Evolutionary conservation across 2,329 filamentous ascomycete genomes (phyloP), one percentile per base, ranked within the genome.

Genomic region (Talaromyces sp.): DNA sequence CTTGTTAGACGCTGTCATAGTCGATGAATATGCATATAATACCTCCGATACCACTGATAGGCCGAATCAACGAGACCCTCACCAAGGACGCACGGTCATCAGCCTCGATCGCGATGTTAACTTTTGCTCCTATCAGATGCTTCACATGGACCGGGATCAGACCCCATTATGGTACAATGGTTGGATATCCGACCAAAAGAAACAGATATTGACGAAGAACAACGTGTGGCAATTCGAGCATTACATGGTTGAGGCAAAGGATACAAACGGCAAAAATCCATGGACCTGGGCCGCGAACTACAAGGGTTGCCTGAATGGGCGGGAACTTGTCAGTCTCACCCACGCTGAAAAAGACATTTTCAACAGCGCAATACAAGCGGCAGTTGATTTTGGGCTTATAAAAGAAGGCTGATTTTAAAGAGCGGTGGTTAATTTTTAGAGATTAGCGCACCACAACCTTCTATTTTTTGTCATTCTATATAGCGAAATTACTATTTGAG

Each of bases 101-200:
- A 39, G 39, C 22, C 33, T 55, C 32, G 53, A 55, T 36, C 53
- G 53, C 17, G 30, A 55, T 39, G 10, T 55, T 4, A 11, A 15
- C 27, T 15, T 36, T 10, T 80, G 78, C 66, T 73, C 76, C 0
- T 77, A 78, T 1, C 79, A 81, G 63, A 73, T 81, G 4, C 70
- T 81, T 2, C 79, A 81, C 64, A 71, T 81, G 9, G 77, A 77
- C 58, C 54, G 68, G 8, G 70, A 74, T 13, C 76, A 74, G 27
- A 73, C 67, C 58, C 78, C 78, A 1, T 69, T 81, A 1, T 80
- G 79, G 78, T 81, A 80, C 71, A 81, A 80, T 63, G 78, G 78
- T 57, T 80, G 78, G 75, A 55, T 55, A 36, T 39, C 53, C 19
- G 53, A 55, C 32, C 9, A 55, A 3, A 39, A 55, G 15, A 55